A percentile compares a stretch with the other conserved stretches of the same genome.
Conservation (phyloP, 2,329 filamentous ascomycete genomes). For the Alternaria sp. region DNA sequence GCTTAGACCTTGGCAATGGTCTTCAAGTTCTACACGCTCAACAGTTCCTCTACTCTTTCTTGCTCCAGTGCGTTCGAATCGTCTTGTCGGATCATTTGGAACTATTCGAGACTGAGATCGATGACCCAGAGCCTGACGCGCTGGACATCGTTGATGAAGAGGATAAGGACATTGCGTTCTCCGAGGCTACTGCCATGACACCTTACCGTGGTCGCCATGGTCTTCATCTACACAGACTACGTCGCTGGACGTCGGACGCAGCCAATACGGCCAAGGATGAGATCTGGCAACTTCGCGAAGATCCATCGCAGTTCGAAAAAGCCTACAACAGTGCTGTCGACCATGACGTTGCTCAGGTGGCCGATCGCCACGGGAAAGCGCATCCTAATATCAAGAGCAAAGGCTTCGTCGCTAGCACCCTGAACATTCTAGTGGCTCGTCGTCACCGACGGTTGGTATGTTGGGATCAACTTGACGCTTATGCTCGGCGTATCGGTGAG, state of each 20-base stretch:
- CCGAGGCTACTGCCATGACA: too few relatives aligned
- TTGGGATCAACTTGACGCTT: not conserved
- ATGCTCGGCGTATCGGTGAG: not conserved
- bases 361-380: not conserved
- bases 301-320: not conserved
- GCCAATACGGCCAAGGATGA: not conserved
- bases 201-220: not conserved
- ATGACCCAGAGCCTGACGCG: too few relatives aligned
- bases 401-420: not conserved
- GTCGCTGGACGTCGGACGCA: not conserved
- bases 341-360: not conserved
- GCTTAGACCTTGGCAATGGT: not conserved
- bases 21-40: not conserved
- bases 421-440: not conserved
- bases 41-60: not conserved
- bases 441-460: not conserved
- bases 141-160: too few relatives aligned
- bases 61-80: not conserved
- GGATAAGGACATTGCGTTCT: too few relatives aligned
- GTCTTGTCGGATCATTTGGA: not conserved
- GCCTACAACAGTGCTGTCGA: not conserved
- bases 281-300: not conserved
- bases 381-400: not conserved
- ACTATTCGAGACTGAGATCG: too few relatives aligned
- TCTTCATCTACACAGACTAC: not conserved